These are phyloP conservation scores for Coprinellus aureogranulatus DNA, from an alignment of 768 basidiomycete species.

Conservation along the genomic window DNA sequence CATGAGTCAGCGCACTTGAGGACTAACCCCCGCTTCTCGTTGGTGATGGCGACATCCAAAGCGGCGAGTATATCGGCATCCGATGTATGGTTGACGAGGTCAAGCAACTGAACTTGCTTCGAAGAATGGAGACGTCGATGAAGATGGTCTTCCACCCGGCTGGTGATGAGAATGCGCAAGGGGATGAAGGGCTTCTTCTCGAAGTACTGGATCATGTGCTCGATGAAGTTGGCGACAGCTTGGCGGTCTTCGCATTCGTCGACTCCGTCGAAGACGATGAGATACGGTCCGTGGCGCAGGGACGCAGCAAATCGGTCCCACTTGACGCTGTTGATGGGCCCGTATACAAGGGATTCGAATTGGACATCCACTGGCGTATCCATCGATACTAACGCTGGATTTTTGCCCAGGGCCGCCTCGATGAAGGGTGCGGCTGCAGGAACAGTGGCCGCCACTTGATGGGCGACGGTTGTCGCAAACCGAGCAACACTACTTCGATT, in stretches of 20 bases:
- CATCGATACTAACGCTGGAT: neutral
- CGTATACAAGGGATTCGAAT: neutral
- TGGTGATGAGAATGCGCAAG: neutral
- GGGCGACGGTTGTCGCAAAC: neutral
- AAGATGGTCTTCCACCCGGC: neutral
- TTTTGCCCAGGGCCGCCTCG: neutral
- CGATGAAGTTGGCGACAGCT: neutral
- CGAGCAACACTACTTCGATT: neutral
- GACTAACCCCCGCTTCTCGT: neutral
- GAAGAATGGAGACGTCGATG: neutral
- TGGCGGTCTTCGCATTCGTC: neutral
- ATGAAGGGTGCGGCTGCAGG: neutral
- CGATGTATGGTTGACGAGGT: neutral
- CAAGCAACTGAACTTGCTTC: neutral
- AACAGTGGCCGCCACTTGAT: neutral
- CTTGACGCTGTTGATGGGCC: neutral
- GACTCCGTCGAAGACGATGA: conserved; percentile 1
- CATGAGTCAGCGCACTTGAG: neutral
- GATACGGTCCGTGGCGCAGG: neutral
- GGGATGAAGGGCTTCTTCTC: neutral
- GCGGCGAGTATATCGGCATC: neutral
- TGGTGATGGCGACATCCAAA: neutral
- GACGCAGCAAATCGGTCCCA: neutral
- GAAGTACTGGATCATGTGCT: neutral
- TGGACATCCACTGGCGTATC: neutral